These are phyloP conservation scores for Meredithiella fracta DNA, from an alignment of 2,329 filamentous ascomycete genomes.

Conservation along the genomic window DNA sequence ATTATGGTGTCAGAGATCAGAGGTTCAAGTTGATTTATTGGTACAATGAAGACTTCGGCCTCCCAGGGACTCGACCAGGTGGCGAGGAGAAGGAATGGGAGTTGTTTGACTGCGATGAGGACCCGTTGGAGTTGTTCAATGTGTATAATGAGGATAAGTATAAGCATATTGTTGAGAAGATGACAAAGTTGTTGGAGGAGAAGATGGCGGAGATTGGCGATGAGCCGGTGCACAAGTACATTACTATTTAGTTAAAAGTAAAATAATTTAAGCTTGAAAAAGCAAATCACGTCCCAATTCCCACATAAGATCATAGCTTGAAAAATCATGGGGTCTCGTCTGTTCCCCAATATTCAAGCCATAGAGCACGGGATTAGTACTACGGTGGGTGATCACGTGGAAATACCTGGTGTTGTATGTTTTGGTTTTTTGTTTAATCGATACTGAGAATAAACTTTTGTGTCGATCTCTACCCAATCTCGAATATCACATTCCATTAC, in stretches of 20 bases:
- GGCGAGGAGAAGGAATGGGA: background rate
- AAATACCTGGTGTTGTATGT: background rate
- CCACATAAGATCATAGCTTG: background rate
- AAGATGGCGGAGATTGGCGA: constrained; percentile 39
- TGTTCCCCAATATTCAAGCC: background rate
- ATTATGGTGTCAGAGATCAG: background rate
- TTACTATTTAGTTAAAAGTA: background rate
- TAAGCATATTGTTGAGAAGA: constrained; percentile 22
- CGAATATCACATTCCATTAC: no score
- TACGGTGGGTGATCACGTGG: background rate
- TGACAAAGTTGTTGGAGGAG: constrained; percentile 27
- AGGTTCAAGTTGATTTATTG: constrained; percentile 1
- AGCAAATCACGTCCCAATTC: no score
- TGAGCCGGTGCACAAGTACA: constrained; percentile 22
- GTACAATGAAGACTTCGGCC: background rate
- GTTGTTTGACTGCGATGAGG: constrained; percentile 23
- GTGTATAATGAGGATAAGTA: constrained; percentile 26
- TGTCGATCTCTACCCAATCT: no score
- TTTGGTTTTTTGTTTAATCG: background rate
- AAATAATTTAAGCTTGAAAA: no score
- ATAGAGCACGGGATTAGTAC: background rate
- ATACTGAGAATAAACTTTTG: background rate
- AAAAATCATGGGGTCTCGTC: background rate
- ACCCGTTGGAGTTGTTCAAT: constrained; percentile 24
- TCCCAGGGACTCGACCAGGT: background rate